A percentile compares a stretch with the other conserved stretches of the same genome.
Conservation (phyloP, 2,329 filamentous ascomycete genomes). For the Monascus ruber region DNA sequence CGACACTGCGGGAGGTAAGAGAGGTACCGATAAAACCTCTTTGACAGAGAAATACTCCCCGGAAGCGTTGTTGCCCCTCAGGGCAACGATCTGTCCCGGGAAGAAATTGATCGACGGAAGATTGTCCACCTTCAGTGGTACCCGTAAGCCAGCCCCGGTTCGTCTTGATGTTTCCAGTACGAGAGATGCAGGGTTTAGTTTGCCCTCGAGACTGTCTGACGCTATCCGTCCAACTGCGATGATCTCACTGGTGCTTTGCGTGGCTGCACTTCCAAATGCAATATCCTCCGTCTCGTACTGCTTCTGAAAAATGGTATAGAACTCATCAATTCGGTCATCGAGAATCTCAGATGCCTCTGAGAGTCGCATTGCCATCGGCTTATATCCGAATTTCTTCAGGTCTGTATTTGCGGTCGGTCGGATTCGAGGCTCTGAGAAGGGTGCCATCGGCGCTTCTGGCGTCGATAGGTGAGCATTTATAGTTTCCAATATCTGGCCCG, state of each 20-base stretch:
- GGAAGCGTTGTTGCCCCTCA: slow-evolving; percentile 76
- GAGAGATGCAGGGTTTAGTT: slow-evolving; percentile 71
- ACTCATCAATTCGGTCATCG: slow-evolving; percentile 91
- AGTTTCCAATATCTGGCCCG: slow-evolving; percentile 72
- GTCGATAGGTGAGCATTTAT: slow-evolving; percentile 64
- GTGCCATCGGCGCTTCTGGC: slow-evolving; percentile 58
- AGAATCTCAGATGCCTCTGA: slow-evolving; percentile 86
- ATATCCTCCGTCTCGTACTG: slow-evolving; percentile 65
- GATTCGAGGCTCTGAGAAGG: slow-evolving; percentile 64
- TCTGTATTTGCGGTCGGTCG: slow-evolving; percentile 79
- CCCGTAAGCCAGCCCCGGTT: slow-evolving; percentile 68
- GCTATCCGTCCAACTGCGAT: slow-evolving; percentile 86
- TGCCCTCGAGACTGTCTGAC: slow-evolving; percentile 73
- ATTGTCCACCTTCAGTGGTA: slow-evolving; percentile 65
- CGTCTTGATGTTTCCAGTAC: slow-evolving; percentile 80
- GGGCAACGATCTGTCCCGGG: slow-evolving; percentile 83
- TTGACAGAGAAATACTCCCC: slow-evolving; percentile 72
- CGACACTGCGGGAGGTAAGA: slow-evolving; percentile 64
- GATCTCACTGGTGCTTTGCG: slow-evolving; percentile 73
- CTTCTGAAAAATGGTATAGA: slow-evolving; percentile 60
- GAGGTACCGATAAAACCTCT: slow-evolving; percentile 63
- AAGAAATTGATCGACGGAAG: slow-evolving; percentile 71
- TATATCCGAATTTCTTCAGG: slow-evolving; percentile 81
- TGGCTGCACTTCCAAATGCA: slow-evolving; percentile 77
- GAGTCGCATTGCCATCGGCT: slow-evolving; percentile 87